phyloP scores from a whole-genome alignment of 768 basidiomycete genomes.

The Collybiopsis luxurians region DNA sequence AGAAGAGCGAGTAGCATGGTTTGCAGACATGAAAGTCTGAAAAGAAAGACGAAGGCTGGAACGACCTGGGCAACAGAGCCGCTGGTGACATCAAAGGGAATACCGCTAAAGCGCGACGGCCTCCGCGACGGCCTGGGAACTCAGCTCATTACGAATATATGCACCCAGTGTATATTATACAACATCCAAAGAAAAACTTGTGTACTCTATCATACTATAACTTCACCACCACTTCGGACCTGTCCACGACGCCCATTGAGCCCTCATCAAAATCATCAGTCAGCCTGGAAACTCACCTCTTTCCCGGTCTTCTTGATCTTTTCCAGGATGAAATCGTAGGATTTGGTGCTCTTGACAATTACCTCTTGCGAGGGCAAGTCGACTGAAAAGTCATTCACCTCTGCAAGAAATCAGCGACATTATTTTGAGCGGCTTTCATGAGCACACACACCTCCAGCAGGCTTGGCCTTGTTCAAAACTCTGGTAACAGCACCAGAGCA shows the following conservation, averaged over 20 bases:
- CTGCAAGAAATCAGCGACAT: slow-evolving; percentile 33
- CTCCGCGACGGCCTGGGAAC: no score
- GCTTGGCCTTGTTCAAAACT: slow-evolving; percentile 68
- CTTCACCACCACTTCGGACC: slow-evolving; percentile 21
- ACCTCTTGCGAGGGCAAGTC: slow-evolving; percentile 72
- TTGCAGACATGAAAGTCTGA: neutral
- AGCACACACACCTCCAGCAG: slow-evolving; percentile 27
- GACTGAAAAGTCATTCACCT: slow-evolving; percentile 57
- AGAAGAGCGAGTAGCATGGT: slow-evolving; percentile 4
- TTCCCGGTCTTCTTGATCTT: slow-evolving; percentile 93
- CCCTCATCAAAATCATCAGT: neutral
- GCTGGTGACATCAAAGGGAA: no score
- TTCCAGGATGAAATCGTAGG: slow-evolving; percentile 63
- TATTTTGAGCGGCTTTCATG: neutral
- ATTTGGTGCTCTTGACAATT: slow-evolving; percentile 60
- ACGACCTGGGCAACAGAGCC: neutral
- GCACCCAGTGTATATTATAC: no score
- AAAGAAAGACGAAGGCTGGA: neutral
- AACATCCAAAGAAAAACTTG: neutral
- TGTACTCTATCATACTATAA: slow-evolving; percentile 15
- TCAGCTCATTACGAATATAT: no score
- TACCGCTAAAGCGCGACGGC: no score
- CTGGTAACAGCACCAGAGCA: slow-evolving; percentile 83
- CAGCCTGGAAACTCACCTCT: slow-evolving; percentile 47
- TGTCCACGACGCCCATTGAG: slow-evolving; percentile 13